Conservation (phyloP, 148 eudicot genomes). For the Dysphania ambrosioides region DNA sequence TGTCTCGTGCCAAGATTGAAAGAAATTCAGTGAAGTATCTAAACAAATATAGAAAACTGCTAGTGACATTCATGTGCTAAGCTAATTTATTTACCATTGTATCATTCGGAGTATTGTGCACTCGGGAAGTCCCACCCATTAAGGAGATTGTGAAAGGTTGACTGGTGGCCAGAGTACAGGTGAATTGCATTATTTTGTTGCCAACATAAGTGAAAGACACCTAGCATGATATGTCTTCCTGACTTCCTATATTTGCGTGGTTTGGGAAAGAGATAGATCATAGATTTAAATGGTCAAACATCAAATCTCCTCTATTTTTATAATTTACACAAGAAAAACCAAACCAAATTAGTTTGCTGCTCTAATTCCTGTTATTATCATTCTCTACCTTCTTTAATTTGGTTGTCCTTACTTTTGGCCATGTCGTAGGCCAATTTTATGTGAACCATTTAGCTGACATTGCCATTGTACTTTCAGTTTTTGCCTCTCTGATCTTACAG, state of each 20-base stretch:
- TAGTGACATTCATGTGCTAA: no score
- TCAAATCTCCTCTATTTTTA: conserved; percentile 2
- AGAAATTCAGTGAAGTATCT: no score
- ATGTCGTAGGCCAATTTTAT: not conserved
- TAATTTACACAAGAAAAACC: conserved; percentile 7
- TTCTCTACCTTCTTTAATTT: conserved; percentile 7
- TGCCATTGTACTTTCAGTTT: not conserved
- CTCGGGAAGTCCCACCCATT: conserved; percentile 8
- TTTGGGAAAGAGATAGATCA: not conserved
- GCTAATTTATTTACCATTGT: no score
- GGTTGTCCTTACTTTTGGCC: not conserved
- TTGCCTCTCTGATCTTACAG: not conserved
- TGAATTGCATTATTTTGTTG: not conserved
- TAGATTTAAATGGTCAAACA: not conserved
- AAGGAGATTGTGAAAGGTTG: conserved; percentile 2
- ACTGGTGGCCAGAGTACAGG: not conserved
- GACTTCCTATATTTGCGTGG: conserved; percentile 1
- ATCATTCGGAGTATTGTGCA: not conserved
- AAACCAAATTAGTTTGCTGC: conserved; percentile 14
- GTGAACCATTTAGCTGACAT: conserved; percentile 16
- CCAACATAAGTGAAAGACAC: conserved; percentile 6
- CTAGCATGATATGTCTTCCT: not conserved
- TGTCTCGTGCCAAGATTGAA: no score
- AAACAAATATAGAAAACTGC: no score
- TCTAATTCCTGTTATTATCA: not conserved